These are phyloP conservation scores for Halocafeteria seosinensis DNA, from an alignment of 108 stramenopile genomes.

Conservation along the genomic window DNA sequence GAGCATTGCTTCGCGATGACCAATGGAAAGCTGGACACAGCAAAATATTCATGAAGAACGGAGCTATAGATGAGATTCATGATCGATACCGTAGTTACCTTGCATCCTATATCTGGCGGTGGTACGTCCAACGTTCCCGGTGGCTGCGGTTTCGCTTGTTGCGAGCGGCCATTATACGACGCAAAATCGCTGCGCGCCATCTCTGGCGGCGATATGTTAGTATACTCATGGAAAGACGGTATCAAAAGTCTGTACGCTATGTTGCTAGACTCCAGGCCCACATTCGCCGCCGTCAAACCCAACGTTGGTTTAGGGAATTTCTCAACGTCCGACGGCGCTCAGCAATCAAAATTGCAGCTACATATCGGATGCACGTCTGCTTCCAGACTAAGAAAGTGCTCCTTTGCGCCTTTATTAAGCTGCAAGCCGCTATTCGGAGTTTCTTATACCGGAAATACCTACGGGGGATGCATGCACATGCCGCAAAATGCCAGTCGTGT, in stretches of 20 bases:
- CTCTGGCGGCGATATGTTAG: not conserved
- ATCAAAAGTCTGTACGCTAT: not conserved
- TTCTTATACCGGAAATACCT: no score
- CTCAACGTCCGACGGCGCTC: not conserved
- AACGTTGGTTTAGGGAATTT: not conserved
- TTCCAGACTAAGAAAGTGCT: not conserved
- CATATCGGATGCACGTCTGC: no score
- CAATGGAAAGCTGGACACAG: not conserved
- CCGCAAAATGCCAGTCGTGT: no score
- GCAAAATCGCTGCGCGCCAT: not conserved
- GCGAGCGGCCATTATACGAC: not conserved
- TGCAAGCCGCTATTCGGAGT: no score
- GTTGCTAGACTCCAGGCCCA: not conserved
- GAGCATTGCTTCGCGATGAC: not conserved
- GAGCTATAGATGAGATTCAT: not conserved
- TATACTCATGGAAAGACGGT: not conserved
- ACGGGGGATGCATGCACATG: no score
- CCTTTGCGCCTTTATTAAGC: no score
- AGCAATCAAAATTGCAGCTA: not conserved
- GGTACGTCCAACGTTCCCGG: not conserved
- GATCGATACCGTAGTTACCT: not conserved
- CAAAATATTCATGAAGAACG: conserved; percentile 6
- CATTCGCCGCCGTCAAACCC: not conserved
- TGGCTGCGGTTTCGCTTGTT: not conserved
- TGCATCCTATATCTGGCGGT: not conserved